Percentiles rank a stretch among this genome's conserved stretches.
Evolutionary conservation across 805 yeast species (phyloP).

Genomic region (Blastobotrys robertii): DNA sequence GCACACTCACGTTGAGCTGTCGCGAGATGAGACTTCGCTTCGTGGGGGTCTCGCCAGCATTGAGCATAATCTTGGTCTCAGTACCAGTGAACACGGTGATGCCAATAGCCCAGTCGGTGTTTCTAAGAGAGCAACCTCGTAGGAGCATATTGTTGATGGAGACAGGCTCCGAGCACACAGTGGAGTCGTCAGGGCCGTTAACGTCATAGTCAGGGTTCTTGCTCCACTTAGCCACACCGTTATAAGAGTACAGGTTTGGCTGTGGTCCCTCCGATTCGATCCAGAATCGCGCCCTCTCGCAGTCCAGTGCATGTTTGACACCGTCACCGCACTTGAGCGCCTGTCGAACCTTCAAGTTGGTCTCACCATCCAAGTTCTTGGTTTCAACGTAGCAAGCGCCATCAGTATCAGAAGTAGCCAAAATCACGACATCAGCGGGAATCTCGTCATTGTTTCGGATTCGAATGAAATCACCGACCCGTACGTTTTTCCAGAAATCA

Average conservation of each 20-base stretch:
- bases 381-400: slow-evolving; percentile 65
- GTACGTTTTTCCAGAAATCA: slow-evolving; percentile 62
- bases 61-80: slow-evolving; percentile 72
- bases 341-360: slow-evolving; percentile 57
- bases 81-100: slow-evolving; percentile 63
- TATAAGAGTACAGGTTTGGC: slow-evolving; percentile 50
- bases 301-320: slow-evolving; percentile 47
- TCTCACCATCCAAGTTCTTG: slow-evolving; percentile 67
- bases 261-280: slow-evolving; percentile 66
- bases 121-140: slow-evolving; percentile 66
- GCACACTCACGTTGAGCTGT: slow-evolving; percentile 58
- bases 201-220: slow-evolving; percentile 16
- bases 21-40: slow-evolving; percentile 59
- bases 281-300: slow-evolving; percentile 47
- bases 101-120: slow-evolving; percentile 71
- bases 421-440: slow-evolving; percentile 65
- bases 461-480: slow-evolving; percentile 67
- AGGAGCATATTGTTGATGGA: slow-evolving; percentile 55
- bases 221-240: slow-evolving; percentile 52
- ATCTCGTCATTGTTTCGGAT: slow-evolving; percentile 64
- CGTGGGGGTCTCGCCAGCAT: slow-evolving; percentile 72
- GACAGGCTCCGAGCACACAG: slow-evolving; percentile 40
- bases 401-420: slow-evolving; percentile 64
- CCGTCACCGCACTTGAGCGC: slow-evolving; percentile 51
- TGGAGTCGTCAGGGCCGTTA: slow-evolving; percentile 14